Conservation (phyloP, 2,329 filamentous ascomycete species). For the Conoideocrella luteorostrata region DNA sequence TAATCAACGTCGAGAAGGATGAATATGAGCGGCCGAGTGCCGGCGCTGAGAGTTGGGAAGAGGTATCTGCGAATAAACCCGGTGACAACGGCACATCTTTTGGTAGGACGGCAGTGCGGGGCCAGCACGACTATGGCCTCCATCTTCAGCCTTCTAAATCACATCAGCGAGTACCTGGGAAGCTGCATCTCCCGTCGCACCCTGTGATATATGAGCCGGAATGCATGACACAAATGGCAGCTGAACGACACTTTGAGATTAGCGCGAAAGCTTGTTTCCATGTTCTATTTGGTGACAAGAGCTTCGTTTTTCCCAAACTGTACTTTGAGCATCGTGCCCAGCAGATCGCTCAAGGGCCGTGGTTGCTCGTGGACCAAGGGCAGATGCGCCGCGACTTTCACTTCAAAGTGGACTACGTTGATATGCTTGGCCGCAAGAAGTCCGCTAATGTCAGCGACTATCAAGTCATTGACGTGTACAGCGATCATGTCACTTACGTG, state of each 20-base stretch:
- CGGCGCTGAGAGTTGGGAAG: slow-evolving; percentile 86
- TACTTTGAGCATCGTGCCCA: slow-evolving; percentile 77
- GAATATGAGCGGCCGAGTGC: slow-evolving; percentile 55
- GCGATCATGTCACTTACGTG: slow-evolving; percentile 66
- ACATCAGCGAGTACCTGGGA: slow-evolving; percentile 43
- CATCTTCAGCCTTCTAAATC: slow-evolving; percentile 28
- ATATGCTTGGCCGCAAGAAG: slow-evolving; percentile 57
- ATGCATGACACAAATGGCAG: slow-evolving; percentile 67
- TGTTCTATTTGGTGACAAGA: slow-evolving; percentile 93
- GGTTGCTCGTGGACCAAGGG: slow-evolving; percentile 64
- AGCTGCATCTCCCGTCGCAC: slow-evolving; percentile 75
- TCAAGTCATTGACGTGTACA: slow-evolving; percentile 79
- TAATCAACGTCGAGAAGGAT: slow-evolving; percentile 69
- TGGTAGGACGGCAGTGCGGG: slow-evolving; percentile 29
- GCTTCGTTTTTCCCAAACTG: slow-evolving; percentile 84
- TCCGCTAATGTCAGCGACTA: slow-evolving; percentile 66
- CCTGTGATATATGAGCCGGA: slow-evolving; percentile 79
- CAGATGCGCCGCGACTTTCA: slow-evolving; percentile 72
- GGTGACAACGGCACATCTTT: slow-evolving; percentile 48
- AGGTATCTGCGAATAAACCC: slow-evolving; percentile 56
- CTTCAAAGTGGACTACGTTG: slow-evolving; percentile 65
- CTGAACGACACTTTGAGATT: slow-evolving; percentile 80
- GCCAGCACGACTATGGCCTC: slow-evolving; percentile 27
- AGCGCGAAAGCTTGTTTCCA: slow-evolving; percentile 94
- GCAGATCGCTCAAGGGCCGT: slow-evolving; percentile 80